These are phyloP conservation scores for Penicillium egyptiacum DNA, from an alignment of 495 filamentous ascomycete genomes.

Conservation along the genomic window DNA sequence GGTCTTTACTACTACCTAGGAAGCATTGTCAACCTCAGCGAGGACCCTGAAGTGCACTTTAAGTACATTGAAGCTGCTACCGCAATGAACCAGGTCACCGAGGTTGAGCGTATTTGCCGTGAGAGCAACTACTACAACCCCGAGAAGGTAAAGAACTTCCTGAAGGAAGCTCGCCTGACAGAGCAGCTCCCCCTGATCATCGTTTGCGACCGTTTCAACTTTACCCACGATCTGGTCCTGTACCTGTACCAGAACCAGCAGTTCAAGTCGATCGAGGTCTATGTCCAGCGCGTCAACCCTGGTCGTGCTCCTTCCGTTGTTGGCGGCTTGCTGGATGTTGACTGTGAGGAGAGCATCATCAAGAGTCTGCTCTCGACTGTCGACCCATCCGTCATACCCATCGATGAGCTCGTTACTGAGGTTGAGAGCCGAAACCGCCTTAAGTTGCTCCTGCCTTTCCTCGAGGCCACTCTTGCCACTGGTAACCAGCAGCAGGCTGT, in stretches of 20 bases:
- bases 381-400: conserved; percentile 80
- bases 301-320: conserved; percentile 90
- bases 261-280: conserved; percentile 98
- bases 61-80: conserved; percentile 99
- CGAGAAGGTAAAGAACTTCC: conserved; percentile 98
- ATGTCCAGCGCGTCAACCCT: conserved; percentile 98
- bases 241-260: conserved; percentile 99
- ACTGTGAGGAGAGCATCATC: conserved; percentile 95
- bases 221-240: conserved; percentile 93
- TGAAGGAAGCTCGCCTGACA: conserved; percentile 90
- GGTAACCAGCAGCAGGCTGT: conserved; percentile 98
- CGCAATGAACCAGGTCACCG: conserved; percentile 83
- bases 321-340: conserved; percentile 93
- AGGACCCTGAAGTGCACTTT: conserved; percentile 94
- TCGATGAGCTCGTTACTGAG: conserved; percentile 92
- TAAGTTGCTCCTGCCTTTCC: conserved; percentile 94
- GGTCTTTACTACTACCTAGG: conserved; percentile 98
- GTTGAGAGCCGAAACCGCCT: conserved; percentile 94
- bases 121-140: conserved; percentile 94
- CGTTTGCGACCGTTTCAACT: conserved; percentile 97
- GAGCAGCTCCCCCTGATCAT: conserved; percentile 97
- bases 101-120: conserved; percentile 95
- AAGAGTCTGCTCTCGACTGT: conserved; percentile 90
- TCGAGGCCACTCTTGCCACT: conserved; percentile 84
- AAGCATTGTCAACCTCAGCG: conserved; percentile 94